Evolutionary conservation across 345 rosid genomes (phyloP).

Genomic region (Gossypium turneri): DNA sequence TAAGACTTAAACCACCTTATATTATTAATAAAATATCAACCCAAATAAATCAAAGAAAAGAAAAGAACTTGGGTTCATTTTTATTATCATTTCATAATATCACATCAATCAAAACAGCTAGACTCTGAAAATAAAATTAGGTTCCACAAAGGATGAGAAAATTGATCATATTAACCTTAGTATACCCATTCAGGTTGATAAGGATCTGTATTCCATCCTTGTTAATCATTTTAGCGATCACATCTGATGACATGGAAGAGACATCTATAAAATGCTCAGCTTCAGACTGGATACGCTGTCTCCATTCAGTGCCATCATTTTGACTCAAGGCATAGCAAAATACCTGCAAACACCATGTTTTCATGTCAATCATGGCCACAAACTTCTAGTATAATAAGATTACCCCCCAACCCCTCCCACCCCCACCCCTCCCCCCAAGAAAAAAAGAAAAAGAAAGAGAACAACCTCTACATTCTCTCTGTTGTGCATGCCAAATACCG

Average conservation of each 20-base stretch:
- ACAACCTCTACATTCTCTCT: constrained; percentile 80
- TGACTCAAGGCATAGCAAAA: constrained; percentile 95
- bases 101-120: background rate
- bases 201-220: constrained; percentile 88
- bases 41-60: background rate
- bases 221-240: constrained; percentile 77
- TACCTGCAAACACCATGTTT: constrained; percentile 42
- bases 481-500: constrained; percentile 97
- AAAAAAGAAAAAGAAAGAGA: background rate
- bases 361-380: constrained; percentile 10
- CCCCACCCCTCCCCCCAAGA: too few species aligned
- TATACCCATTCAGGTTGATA: constrained; percentile 90
- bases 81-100: background rate
- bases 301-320: constrained; percentile 96
- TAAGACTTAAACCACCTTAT: background rate
- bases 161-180: constrained; percentile 49
- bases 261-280: constrained; percentile 92
- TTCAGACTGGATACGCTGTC: constrained; percentile 83
- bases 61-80: background rate
- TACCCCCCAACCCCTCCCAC: background rate
- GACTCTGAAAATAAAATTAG: background rate
- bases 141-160: constrained; percentile 6
- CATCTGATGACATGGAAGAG: constrained; percentile 82
- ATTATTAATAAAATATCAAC: background rate
- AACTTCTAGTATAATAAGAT: background rate